phyloP scores from a whole-genome alignment of 2,329 filamentous ascomycete species.

The Thielaviopsis euricoi region DNA sequence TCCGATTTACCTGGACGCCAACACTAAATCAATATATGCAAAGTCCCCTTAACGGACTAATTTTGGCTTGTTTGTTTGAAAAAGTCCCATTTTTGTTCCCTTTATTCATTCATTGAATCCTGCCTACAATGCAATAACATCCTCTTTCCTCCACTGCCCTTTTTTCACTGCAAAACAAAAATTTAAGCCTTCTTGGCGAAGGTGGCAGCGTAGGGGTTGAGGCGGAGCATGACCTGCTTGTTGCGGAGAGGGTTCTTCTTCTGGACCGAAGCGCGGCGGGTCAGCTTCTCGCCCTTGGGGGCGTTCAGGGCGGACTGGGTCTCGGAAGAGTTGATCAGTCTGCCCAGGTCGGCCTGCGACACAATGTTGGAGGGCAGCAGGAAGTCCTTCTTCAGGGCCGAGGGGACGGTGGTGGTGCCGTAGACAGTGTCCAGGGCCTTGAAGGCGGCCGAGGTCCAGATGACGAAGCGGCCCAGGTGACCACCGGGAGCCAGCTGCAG shows the following conservation, averaged over 20 bases:
- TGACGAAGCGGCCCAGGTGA: slow-evolving; percentile 95
- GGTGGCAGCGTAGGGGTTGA: slow-evolving; percentile 92
- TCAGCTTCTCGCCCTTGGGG: slow-evolving; percentile 75
- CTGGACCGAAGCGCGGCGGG: slow-evolving; percentile 82
- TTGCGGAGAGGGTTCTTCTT: slow-evolving; percentile 99
- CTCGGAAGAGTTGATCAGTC: slow-evolving; percentile 98
- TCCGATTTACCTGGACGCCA: slow-evolving; percentile 10
- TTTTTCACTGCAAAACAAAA: slow-evolving; percentile 5
- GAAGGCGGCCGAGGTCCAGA: slow-evolving; percentile 97
- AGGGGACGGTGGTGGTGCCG: slow-evolving; percentile 77
- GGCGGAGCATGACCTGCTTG: slow-evolving; percentile 95
- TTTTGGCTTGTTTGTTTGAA: slow-evolving; percentile 10
- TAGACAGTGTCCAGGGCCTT: slow-evolving; percentile 94
- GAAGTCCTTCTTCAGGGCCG: slow-evolving; percentile 97
- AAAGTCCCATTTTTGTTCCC: slow-evolving; percentile 12
- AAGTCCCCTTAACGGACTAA: slow-evolving; percentile 5
- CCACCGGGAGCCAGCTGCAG: slow-evolving; percentile 98
- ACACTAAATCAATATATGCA: slow-evolving; percentile 13
- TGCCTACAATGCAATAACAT: slow-evolving; percentile 11
- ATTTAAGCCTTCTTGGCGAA: slow-evolving; percentile 50
- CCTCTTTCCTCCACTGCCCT: slow-evolving; percentile 4
- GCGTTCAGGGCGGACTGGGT: slow-evolving; percentile 90
- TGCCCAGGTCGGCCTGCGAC: slow-evolving; percentile 84
- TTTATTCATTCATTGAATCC: slow-evolving; percentile 12
- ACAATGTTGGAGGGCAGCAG: slow-evolving; percentile 85